phyloP scores from a whole-genome alignment of 306 rosid species.

The Adenanthera pavonina region DNA sequence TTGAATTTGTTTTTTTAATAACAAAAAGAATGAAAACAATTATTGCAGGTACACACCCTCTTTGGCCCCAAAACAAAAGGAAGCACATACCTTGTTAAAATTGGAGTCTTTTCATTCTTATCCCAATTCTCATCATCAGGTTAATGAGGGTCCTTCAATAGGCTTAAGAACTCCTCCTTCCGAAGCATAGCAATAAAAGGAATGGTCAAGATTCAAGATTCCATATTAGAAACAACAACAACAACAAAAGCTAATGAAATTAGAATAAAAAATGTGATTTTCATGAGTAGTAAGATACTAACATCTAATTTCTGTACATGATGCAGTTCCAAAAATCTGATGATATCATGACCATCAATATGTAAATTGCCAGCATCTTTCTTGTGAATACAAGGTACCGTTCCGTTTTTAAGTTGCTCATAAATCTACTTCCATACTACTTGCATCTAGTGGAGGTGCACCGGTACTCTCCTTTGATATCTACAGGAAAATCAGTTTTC shows the following conservation, averaged over 20 bases:
- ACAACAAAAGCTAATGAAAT: conserved; percentile 22
- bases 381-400: conserved; percentile 65
- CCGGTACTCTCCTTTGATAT: conserved; percentile 87
- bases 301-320: conserved; percentile 94
- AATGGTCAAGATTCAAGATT: conserved; percentile 40
- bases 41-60: conserved; percentile 48
- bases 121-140: too few species aligned
- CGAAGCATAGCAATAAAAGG: conserved; percentile 90
- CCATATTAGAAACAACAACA: conserved; percentile 29
- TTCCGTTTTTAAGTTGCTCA: conserved; percentile 63
- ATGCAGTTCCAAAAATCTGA: conserved; percentile 82
- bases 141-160: conserved; percentile 71
- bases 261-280: background rate
- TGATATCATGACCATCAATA: conserved; percentile 62
- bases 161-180: conserved; percentile 86
- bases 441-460: conserved; percentile 63
- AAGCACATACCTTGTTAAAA: background rate
- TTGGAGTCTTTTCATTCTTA: too few species aligned
- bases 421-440: conserved; percentile 79
- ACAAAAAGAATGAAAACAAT: conserved; percentile 1
- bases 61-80: conserved; percentile 3
- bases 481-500: conserved; percentile 43
- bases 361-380: conserved; percentile 52
- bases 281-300: conserved; percentile 47
- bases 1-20: background rate